Evolutionary conservation across 768 basidiomycete species (phyloP).

Genomic region (Kwoniella europaea): DNA sequence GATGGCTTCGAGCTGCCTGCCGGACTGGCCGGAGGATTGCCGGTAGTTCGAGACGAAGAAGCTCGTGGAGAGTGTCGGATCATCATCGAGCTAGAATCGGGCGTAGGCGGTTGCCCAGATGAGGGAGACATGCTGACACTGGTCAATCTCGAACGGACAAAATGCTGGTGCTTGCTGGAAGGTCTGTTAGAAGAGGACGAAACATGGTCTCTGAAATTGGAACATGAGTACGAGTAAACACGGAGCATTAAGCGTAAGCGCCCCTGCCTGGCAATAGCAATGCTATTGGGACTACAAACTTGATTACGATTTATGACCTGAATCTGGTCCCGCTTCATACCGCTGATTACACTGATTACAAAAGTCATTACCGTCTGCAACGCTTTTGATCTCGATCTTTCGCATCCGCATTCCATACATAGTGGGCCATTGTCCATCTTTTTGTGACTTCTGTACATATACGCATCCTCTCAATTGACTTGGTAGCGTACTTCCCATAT

Average conservation of each 20-base stretch:
- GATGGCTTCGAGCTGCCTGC: neutral
- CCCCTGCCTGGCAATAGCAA: neutral
- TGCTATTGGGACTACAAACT: neutral
- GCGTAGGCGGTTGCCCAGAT: slow-evolving; percentile 2
- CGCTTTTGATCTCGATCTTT: too few species aligned
- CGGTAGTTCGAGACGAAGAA: neutral
- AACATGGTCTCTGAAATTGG: neutral
- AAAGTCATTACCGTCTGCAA: neutral
- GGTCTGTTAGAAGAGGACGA: neutral
- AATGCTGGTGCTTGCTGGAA: neutral
- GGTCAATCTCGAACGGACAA: too few species aligned
- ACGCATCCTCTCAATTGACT: neutral
- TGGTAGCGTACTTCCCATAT: too few species aligned
- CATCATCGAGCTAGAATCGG: neutral
- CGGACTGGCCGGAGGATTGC: slow-evolving; percentile 5
- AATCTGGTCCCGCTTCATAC: too few species aligned
- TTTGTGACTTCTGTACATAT: neutral
- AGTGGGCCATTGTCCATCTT: neutral
- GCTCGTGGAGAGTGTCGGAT: neutral
- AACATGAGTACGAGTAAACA: neutral
- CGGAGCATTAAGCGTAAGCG: slow-evolving; percentile 4
- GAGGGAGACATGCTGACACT: neutral
- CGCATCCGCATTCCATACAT: neutral
- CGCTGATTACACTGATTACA: neutral
- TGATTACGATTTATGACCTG: neutral